Base-by-base conservation (phyloP, 805 yeast species). In the Ogataea allantospora region DNA sequence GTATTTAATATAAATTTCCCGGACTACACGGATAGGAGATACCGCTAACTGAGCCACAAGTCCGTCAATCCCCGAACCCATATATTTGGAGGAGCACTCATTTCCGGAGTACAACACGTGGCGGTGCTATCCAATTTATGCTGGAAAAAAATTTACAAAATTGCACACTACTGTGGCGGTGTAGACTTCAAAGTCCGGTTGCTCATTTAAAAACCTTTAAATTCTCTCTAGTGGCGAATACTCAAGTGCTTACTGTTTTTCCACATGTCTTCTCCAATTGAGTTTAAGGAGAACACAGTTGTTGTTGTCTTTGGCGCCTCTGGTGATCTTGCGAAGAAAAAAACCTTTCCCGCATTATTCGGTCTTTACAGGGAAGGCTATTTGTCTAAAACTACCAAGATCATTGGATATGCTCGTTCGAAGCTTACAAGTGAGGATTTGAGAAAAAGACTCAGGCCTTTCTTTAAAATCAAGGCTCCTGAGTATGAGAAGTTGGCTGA, bases 291-390 rank as follows among this genome's bases (percentile, higher is more conserved):
- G 47, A 67, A 83, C 64, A 80, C 86, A 7, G 70, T 78, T 28
- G 72, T 89, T 53, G 86, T 82, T 18, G 95, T 89, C 20, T 84
- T 88, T 54, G 97, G 97, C 36, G 97, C 97, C 29, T 85, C 95
- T 15, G 97, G 97, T 35, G 96, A 89, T 62, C 71, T 89, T 48
- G 96, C 96, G 39, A 88, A 87, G 69, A 89, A 89, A 80, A 89
- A 89, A 68, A 89, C 96, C 2, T 88, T 86, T 66, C 95, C 95
- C 7, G 91, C 93, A 4, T 65, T 85, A 14, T 84, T 83, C 53
- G 95, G 93, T 8, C 70, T 85, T 25, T 77, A 54, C 66, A 70
- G 85, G 48, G 82, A 89, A 59, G 95, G 95, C 27, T 79, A 78
- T 48, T 70, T 91, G 40, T 86, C 95, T 7, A 55, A 67, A 9